Evolutionary conservation across 192 early-diverging fungal genomes (phyloP).

Genomic region (Chytriomyces confervae): DNA sequence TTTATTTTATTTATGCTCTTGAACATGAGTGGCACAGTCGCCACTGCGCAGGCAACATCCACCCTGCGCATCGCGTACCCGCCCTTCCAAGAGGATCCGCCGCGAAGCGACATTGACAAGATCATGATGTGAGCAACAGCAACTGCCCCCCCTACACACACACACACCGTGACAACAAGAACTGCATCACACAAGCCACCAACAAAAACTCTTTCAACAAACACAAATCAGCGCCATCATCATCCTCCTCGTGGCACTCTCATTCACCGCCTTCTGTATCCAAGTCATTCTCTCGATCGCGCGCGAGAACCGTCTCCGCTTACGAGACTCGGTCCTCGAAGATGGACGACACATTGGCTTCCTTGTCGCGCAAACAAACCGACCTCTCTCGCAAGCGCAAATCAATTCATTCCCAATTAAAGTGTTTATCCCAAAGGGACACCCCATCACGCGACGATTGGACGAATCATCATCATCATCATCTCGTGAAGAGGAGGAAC

Average conservation of each 20-base stretch:
- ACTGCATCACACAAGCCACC: too few species aligned
- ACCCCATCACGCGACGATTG: neutral
- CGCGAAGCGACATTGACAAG: too few species aligned
- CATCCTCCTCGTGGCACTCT: neutral
- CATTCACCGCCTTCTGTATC: neutral
- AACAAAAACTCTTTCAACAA: neutral
- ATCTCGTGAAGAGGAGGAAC: neutral
- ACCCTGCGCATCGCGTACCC: too few species aligned
- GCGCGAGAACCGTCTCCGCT: neutral
- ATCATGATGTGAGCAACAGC: too few species aligned
- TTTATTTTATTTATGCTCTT: too few species aligned
- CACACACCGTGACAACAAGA: too few species aligned
- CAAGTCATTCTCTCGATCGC: neutral
- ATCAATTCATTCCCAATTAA: neutral
- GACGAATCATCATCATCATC: neutral
- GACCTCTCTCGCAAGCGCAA: neutral
- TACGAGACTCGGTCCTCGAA: neutral
- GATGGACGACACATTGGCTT: neutral
- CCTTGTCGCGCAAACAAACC: neutral
- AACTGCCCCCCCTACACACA: too few species aligned
- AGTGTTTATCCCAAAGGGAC: neutral
- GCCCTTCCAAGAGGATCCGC: too few species aligned
- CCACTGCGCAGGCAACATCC: too few species aligned
- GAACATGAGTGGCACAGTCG: too few species aligned
- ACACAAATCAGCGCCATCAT: neutral